Base-by-base conservation (phyloP, 2,329 filamentous ascomycete genomes). In the Cladophialophora carrionii region DNA sequence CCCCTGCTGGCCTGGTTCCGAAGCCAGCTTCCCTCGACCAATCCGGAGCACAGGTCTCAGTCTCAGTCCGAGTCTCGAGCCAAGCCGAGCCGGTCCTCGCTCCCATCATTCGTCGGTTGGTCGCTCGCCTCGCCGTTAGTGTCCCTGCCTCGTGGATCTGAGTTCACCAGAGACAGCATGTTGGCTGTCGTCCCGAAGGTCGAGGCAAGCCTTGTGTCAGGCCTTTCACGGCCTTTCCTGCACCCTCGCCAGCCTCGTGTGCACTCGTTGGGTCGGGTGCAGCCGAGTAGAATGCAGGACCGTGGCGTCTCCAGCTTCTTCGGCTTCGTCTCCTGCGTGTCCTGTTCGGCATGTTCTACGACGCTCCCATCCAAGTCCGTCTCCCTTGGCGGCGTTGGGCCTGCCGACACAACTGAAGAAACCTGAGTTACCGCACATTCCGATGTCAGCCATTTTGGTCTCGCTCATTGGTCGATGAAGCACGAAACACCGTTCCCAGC, bases 401-500 rank as follows among this genome's bases (percentile, higher is more conserved):
- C 56, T 55, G 4, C 34, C 34, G 29, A 59, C 22, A 55, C 54
- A 41, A 58, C 54, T 41, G 53, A 63, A 24, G 61, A 58, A 20
- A 17, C 43, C 14, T 58, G 41, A 29, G 54, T 31, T 17, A 53
- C 53, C 2, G 54, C 32, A 10, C 31, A 57, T 20, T 63, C 46
- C 9, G 61, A 46, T 46, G 61, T 53, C 37, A 17, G 46, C 17
- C 46, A n/a, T 31, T 31, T 22, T 63, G 46, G 20, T 43, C 26
- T 8, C 53, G n/a, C 54, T 58, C 48, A 46, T 58, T 22, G 61
- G 32, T 34, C 24, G 53, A 55, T 17, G 41, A n/a, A 57, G 53
- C 46, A 62, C 60, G 41, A 62, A 57, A 57, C 53, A 56, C 26
- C 49, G 17, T 31, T 55, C 14, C 34, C 49, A 49, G 49, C 55